Conservation (phyloP, 306 rosid genomes). For the Adenanthera pavonina region DNA sequence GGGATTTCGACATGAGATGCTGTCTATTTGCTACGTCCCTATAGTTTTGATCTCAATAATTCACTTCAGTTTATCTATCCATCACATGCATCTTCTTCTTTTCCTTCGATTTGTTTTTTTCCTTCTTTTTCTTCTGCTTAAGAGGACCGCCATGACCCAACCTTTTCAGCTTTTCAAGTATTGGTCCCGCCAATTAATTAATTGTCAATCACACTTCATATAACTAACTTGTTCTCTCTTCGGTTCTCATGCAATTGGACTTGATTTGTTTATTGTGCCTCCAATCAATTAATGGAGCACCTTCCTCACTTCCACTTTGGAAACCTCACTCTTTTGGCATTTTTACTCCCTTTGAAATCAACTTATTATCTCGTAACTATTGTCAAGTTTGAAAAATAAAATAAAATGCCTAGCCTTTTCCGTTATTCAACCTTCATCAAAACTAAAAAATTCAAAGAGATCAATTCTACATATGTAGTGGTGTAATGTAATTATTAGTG, state of each 20-base stretch:
- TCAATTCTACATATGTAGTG: neutral
- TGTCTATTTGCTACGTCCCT: constrained; percentile 37
- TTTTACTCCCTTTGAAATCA: constrained; percentile 3
- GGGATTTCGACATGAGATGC: constrained; percentile 63
- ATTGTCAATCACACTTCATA: constrained; percentile 46
- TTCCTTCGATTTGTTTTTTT: neutral
- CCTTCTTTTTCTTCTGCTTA: constrained; percentile 23
- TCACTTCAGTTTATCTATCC: constrained; percentile 50
- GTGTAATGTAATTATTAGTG: no score
- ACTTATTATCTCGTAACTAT: constrained; percentile 13
- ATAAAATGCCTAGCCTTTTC: neutral
- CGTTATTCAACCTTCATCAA: neutral
- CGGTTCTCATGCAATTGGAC: constrained; percentile 16
- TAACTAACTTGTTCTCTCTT: constrained; percentile 52
- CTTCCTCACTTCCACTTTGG: constrained; percentile 4
- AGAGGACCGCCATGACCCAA: constrained; percentile 38
- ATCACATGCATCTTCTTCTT: constrained; percentile 61
- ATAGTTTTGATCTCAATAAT: constrained; percentile 56
- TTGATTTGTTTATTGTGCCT: constrained; percentile 45
- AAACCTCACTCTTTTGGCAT: constrained; percentile 21
- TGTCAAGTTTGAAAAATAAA: constrained; percentile 5
- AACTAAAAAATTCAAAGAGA: neutral
- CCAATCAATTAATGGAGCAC: neutral
- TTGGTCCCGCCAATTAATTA: constrained; percentile 47
- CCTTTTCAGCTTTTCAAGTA: constrained; percentile 46